Evolutionary conservation across 2,329 filamentous ascomycete species (phyloP).

Genomic region (Penicillium sp.): DNA sequence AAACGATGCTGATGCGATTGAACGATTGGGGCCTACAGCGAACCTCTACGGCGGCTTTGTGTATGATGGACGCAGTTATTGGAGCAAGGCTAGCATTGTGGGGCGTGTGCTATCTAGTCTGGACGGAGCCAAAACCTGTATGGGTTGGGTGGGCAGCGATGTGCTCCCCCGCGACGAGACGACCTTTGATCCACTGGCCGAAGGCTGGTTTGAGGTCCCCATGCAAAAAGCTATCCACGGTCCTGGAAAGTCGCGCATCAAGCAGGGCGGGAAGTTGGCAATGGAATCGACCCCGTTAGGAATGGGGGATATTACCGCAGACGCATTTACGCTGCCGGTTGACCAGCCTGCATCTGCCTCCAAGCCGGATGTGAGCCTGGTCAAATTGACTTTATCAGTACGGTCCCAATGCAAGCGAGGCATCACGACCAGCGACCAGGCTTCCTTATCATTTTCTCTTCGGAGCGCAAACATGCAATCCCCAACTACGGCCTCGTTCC

Average conservation of each 20-base stretch:
- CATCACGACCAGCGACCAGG: constrained; percentile 32
- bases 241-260: constrained; percentile 51
- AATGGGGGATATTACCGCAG: constrained; percentile 44
- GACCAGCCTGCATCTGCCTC: constrained; percentile 34
- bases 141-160: constrained; percentile 60
- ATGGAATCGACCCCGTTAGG: constrained; percentile 51
- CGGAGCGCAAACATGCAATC: constrained; percentile 9
- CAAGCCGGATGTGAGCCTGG: constrained; percentile 28
- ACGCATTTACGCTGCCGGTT: constrained; percentile 47
- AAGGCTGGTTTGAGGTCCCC: constrained; percentile 59
- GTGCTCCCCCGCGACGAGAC: constrained; percentile 47
- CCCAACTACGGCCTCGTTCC: constrained; percentile 40
- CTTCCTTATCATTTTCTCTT: constrained; percentile 38
- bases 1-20: constrained; percentile 58
- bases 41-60: constrained; percentile 63
- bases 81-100: constrained; percentile 63
- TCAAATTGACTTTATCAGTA: constrained; percentile 36
- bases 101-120: constrained; percentile 58
- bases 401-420: constrained; percentile 22
- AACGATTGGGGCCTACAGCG: constrained; percentile 56
- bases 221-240: constrained; percentile 40
- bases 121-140: constrained; percentile 55
- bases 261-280: constrained; percentile 47
- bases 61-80: constrained; percentile 58
- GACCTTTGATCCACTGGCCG: constrained; percentile 36